Base-by-base conservation (phyloP, 1,284 basidiomycete species). In the Termitomyces sp. region DNA sequence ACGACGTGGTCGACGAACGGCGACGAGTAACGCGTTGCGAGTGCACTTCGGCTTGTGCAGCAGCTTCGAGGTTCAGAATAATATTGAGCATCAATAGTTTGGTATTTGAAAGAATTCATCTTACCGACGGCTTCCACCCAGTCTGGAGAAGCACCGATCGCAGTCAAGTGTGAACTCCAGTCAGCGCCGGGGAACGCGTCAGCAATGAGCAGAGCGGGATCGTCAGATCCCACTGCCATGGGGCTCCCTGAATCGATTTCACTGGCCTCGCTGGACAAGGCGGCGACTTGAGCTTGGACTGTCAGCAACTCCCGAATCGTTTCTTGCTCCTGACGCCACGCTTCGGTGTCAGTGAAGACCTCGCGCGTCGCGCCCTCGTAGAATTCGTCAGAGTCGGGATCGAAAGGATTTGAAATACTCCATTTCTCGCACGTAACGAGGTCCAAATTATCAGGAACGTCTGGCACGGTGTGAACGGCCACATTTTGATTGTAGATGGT, bases 341-440 rank as follows among this genome's bases (percentile, higher is more conserved):
- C 64, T 26, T 60, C 60, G 51, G 71, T 72, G 65, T 77, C 76
- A 62, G 86, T 62, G 66, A 86, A 82, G 52, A 78, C 79, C 72
- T 88, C 86, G 66, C 80, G 82, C 55, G 84, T 79, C 7, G 83
- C 83, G 56, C 81, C 72, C 55, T 77, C 73, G 63, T 84, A 86
- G 66, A 88, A 89, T 58, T 87, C 86, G 59, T 88, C 86, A 11
- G 84, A 81, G 66, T 89, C 87, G n/a, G 87, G 86, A 68, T 89
- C 86, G 64, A 88, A 89, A 5, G 79, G 71, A 64, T 86, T 84
- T 66, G 73, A 75, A 57, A 75, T 70, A 55, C 81, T 79, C 86
- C 86, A 89, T 65, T 71, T 80, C 64, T 79, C 72, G 71, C 72
- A 81, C 26, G 26, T 43, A 11, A 46, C 40, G 6, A 38, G 14